phyloP scores from a whole-genome alignment of 495 filamentous ascomycete species.

The Podospora australis region DNA sequence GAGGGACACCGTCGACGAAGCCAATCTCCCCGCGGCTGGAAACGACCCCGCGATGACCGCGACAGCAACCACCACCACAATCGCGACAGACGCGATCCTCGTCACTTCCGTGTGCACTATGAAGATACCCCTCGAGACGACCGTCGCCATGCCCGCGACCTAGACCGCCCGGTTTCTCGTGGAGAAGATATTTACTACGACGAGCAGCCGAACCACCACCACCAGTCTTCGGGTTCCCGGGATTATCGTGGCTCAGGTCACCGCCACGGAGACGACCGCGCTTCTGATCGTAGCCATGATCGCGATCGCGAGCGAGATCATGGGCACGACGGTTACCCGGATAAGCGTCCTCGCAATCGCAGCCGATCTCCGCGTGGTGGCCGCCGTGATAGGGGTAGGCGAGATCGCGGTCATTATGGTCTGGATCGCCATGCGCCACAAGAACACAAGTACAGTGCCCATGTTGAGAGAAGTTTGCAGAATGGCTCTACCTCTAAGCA shows the following conservation, averaged over 20 bases:
- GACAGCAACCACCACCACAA: constrained; percentile 54
- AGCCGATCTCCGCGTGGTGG: constrained; percentile 60
- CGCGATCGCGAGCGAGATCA: constrained; percentile 19
- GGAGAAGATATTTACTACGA: constrained; percentile 39
- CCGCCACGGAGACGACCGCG: constrained; percentile 11
- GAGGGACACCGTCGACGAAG: constrained; percentile 37
- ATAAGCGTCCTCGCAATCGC: constrained; percentile 60
- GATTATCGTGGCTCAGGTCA: constrained; percentile 14
- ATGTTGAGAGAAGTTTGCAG: constrained; percentile 36
- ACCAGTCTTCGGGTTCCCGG: constrained; percentile 46
- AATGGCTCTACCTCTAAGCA: constrained; percentile 26
- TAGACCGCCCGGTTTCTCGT: constrained; percentile 54
- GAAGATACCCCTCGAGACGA: constrained; percentile 44
- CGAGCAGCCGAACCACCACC: constrained; percentile 44
- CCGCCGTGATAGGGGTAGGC: constrained; percentile 36
- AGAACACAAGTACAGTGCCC: constrained; percentile 35
- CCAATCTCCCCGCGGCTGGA: constrained; percentile 49
- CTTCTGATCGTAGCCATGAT: constrained; percentile 10
- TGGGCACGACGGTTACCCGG: constrained; percentile 36
- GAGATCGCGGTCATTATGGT: constrained; percentile 25
- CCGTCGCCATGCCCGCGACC: constrained; percentile 50
- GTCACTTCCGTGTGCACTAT: constrained; percentile 56
- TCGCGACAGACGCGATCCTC: constrained; percentile 41
- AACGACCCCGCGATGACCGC: constrained; percentile 59
- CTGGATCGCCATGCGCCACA: constrained; percentile 11